A percentile compares a stretch with the other conserved stretches of the same genome.
These are phyloP conservation scores for Xylaria sp. DNA, from an alignment of 2,329 filamentous ascomycete species.

Conservation along the genomic window DNA sequence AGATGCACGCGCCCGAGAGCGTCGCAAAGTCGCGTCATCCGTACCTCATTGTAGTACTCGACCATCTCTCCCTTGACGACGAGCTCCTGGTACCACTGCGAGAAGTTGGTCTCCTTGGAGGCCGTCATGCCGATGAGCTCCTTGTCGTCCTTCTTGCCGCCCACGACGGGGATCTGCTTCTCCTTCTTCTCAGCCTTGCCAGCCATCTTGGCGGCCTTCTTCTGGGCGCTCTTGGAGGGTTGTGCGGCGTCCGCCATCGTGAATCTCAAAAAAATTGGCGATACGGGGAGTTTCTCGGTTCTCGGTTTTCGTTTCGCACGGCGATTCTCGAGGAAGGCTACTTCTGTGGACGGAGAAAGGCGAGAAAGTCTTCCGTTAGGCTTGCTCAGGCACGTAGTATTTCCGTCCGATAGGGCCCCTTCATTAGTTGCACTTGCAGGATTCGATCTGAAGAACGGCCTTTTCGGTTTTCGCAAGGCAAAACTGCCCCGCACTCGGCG, in stretches of 20 bases:
- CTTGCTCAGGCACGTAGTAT: too few relatives aligned
- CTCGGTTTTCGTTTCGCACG: too few relatives aligned
- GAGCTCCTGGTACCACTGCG: slow-evolving; percentile 96
- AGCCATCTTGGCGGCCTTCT: slow-evolving; percentile 58
- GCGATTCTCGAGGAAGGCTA: too few relatives aligned
- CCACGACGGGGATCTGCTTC: slow-evolving; percentile 52
- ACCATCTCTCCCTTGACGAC: slow-evolving; percentile 96
- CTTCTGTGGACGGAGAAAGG: neutral
- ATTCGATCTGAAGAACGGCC: neutral
- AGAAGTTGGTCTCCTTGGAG: slow-evolving; percentile 56
- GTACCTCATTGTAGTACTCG: slow-evolving; percentile 69
- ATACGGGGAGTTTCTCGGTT: too few relatives aligned
- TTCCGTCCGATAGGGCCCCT: too few relatives aligned
- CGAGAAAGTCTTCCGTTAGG: too few relatives aligned
- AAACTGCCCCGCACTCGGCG: slow-evolving; percentile 15
- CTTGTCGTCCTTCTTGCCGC: slow-evolving; percentile 52
- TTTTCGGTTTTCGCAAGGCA: neutral
- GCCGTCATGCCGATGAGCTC: slow-evolving; percentile 61
- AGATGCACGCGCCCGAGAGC: neutral
- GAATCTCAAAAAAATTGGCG: neutral
- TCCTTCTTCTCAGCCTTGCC: slow-evolving; percentile 58
- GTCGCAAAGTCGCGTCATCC: slow-evolving; percentile 1
- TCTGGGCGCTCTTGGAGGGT: slow-evolving; percentile 57
- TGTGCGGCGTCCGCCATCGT: slow-evolving; percentile 25
- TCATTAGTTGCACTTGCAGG: too few relatives aligned